These are phyloP conservation scores for Aspergillus cavernicola DNA, from an alignment of 495 filamentous ascomycete species.

Conservation along the genomic window DNA sequence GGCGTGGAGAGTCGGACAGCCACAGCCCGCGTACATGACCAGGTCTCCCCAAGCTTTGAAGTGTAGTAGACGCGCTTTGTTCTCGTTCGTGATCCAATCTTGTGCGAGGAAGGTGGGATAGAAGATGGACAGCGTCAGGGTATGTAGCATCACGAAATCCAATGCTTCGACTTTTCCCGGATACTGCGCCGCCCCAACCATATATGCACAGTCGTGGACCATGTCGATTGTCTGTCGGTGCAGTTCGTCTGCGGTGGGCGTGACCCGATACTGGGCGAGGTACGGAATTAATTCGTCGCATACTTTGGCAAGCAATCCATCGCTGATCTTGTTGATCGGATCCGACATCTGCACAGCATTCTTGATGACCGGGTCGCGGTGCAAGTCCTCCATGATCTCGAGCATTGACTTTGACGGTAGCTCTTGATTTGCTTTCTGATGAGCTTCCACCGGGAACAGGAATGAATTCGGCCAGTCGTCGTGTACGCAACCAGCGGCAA, in stretches of 20 bases:
- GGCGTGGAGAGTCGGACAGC: neutral
- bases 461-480: conserved; percentile 39
- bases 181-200: conserved; percentile 57
- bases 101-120: conserved; percentile 48
- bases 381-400: conserved; percentile 57
- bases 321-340: conserved; percentile 59
- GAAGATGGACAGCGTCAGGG: conserved; percentile 60
- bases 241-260: conserved; percentile 56
- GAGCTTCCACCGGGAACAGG: conserved; percentile 50
- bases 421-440: conserved; percentile 15
- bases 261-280: conserved; percentile 50
- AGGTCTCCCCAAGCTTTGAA: neutral
- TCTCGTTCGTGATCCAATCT: neutral
- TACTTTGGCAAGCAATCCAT: conserved; percentile 62
- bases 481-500: conserved; percentile 71
- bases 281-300: conserved; percentile 58
- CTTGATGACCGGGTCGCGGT: neutral
- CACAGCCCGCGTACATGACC: neutral
- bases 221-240: conserved; percentile 72
- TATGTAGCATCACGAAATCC: conserved; percentile 81
- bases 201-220: conserved; percentile 61
- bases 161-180: conserved; percentile 62
- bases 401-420: conserved; percentile 45
- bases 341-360: conserved; percentile 41
- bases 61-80: neutral